These are phyloP conservation scores for Pulicaria dysenterica DNA, from an alignment of 129 eudicot genomes.

Conservation along the genomic window DNA sequence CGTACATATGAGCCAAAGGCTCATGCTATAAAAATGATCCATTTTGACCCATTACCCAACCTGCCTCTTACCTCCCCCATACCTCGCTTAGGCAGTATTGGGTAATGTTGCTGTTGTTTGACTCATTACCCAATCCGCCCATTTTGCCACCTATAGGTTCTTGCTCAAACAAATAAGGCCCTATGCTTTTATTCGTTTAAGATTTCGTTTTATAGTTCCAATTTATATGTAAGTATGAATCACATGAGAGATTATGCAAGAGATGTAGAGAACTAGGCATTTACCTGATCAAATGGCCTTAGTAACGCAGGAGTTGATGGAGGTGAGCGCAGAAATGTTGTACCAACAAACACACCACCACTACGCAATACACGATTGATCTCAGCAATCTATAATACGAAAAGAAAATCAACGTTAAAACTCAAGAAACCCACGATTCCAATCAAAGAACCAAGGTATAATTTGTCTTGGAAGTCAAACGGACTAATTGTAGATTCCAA, in stretches of 20 bases:
- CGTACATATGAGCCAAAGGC: too few relatives aligned
- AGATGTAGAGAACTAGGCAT: conserved; percentile 18
- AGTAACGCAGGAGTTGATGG: conserved; percentile 64
- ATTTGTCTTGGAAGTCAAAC: neutral
- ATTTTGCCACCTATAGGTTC: neutral
- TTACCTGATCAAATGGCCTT: conserved; percentile 72
- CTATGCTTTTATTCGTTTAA: neutral
- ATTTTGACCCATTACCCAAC: neutral
- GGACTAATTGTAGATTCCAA: neutral
- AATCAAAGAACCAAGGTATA: neutral
- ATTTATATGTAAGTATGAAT: neutral
- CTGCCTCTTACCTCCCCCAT: too few relatives aligned
- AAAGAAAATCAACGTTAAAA: neutral
- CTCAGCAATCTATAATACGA: conserved; percentile 71
- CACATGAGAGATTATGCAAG: neutral
- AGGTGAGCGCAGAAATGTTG: conserved; percentile 72
- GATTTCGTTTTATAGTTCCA: neutral
- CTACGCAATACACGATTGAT: conserved; percentile 85
- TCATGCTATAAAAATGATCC: neutral
- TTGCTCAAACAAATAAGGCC: neutral
- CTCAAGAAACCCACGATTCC: neutral
- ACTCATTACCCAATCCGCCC: too few relatives aligned
- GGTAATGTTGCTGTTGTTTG: too few relatives aligned
- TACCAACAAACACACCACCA: conserved; percentile 90
- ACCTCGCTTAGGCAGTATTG: too few relatives aligned